A percentile compares a stretch with the other conserved stretches of the same genome.
Conservation (phyloP, 805 yeast genomes). For the Candida montana region DNA sequence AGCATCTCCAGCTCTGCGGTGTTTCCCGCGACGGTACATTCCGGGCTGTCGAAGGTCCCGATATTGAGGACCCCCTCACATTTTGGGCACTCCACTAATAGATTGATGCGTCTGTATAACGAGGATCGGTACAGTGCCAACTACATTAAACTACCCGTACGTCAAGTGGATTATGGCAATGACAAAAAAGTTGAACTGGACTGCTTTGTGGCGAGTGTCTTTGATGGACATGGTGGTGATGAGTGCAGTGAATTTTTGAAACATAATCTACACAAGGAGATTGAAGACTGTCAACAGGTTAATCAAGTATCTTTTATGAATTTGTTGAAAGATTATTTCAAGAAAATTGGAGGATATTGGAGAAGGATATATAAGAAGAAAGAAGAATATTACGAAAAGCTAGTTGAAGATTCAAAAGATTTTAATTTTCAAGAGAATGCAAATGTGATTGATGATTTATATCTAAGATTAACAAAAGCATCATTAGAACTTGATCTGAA, state of each 20-base stretch:
- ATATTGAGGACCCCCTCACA: slow-evolving; percentile 49
- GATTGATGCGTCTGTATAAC: slow-evolving; percentile 72
- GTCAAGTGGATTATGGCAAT: slow-evolving; percentile 22
- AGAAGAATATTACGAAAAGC: slow-evolving; percentile 28
- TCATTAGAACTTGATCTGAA: slow-evolving; percentile 63
- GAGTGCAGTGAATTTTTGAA: slow-evolving; percentile 63
- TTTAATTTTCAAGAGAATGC: slow-evolving; percentile 8
- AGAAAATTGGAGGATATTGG: slow-evolving; percentile 79
- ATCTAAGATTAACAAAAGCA: slow-evolving; percentile 55
- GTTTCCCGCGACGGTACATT: slow-evolving; percentile 10
- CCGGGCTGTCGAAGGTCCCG: slow-evolving; percentile 16
- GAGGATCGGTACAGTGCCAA: slow-evolving; percentile 77
- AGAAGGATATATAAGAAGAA: slow-evolving; percentile 57
- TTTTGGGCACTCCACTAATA: slow-evolving; percentile 70
- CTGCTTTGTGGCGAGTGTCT: slow-evolving; percentile 68
- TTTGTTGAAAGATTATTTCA: slow-evolving; percentile 49
- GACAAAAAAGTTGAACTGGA: slow-evolving; percentile 12
- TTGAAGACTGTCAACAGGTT: slow-evolving; percentile 37
- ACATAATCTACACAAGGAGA: slow-evolving; percentile 44
- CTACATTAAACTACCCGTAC: slow-evolving; percentile 44
- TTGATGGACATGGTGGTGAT: slow-evolving; percentile 94
- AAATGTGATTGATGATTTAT: slow-evolving; percentile 47
- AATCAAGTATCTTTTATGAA: slow-evolving; percentile 32
- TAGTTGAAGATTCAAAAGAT: slow-evolving; percentile 23
- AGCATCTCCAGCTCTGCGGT: slow-evolving; percentile 19